Evolutionary conservation across 1,284 basidiomycete genomes (phyloP).

Genomic region (Heterobasidion parviporum): DNA sequence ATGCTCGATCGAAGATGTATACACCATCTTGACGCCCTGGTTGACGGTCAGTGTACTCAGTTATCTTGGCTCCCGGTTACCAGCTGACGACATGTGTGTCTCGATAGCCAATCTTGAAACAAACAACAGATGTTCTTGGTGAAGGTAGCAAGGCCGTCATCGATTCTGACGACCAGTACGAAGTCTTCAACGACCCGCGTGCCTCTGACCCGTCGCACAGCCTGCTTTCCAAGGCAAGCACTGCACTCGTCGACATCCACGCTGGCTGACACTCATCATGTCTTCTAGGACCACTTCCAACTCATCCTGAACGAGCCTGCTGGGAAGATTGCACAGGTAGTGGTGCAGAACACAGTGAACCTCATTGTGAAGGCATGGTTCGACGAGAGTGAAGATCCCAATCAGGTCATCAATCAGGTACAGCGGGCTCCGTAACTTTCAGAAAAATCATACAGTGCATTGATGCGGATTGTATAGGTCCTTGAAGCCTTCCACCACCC

Average conservation of each 20-base stretch:
- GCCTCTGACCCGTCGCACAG: constrained; percentile 72
- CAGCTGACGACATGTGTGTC: background rate
- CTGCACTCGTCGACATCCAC: background rate
- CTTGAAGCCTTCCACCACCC: constrained; percentile 67
- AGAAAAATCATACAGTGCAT: background rate
- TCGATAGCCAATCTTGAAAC: constrained; percentile 45
- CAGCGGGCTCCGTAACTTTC: constrained; percentile 2
- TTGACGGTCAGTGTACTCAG: constrained; percentile 30
- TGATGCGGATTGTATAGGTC: constrained; percentile 26
- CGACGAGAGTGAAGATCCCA: constrained; percentile 34
- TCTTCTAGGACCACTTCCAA: constrained; percentile 46
- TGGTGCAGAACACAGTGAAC: constrained; percentile 55
- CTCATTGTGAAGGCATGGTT: constrained; percentile 58
- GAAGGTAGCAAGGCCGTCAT: constrained; percentile 66
- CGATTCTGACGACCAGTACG: constrained; percentile 62
- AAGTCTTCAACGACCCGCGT: constrained; percentile 62
- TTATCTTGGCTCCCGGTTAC: background rate
- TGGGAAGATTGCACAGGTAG: constrained; percentile 62
- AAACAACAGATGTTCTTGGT: constrained; percentile 49
- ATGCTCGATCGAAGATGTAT: constrained; percentile 40
- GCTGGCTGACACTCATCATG: background rate
- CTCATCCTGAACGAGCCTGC: constrained; percentile 66
- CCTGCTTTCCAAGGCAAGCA: constrained; percentile 46
- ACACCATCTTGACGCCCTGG: constrained; percentile 66
- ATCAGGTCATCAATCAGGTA: constrained; percentile 42